Evolutionary conservation across 129 eudicot species (phyloP), one percentile per base, ranked within the genome.

Genomic region (Ambrosia trifida): DNA sequence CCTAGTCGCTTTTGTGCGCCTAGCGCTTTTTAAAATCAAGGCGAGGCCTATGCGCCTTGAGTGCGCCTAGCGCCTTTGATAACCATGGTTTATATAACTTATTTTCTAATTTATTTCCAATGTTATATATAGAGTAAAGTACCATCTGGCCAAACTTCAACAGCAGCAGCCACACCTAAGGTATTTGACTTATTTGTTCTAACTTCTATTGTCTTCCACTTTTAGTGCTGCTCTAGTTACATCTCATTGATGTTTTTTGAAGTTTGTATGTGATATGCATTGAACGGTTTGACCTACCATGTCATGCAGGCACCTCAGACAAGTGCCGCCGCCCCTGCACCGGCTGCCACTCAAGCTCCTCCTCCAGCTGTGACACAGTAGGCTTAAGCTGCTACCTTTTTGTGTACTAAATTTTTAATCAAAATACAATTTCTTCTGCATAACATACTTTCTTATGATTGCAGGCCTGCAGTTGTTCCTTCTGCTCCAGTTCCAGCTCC

Each of bases 121-220:
- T 11, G 11, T 35, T 57, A 5, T 28, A 19, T 64, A 54, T 52
- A 88, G 97, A 88, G 38, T 70, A 91, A 91, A 73, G 75, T 78
- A 57, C 51, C 97, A 2, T 13, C 92, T 32, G 87, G 92, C 41
- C 93, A 80, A 79, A 84, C 88, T 68, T 88, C 97, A 67, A 72
- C 86, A 9, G 57, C 96, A 31, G 78, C 95, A 70, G 19, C 81
- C 32, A 85, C 90, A 64, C 80, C 92, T 62, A 84, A 84, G 88
- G 97, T 91, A 75, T 49, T 49, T 1, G 13, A 31, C 40, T 19
- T 14, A 31, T 64, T 17, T 3, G 32, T 50, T 24, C n/a, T 30
- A 40, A 11, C 6, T 40, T 50, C 44, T 1, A 17, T 35, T 33
- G 35, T 44, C 9, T 35, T 41, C 56, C 44, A 30, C 66, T 61